Evolutionary conservation across 2,329 filamentous ascomycete genomes (phyloP).

Genomic region (Bipolaris bicolor): DNA sequence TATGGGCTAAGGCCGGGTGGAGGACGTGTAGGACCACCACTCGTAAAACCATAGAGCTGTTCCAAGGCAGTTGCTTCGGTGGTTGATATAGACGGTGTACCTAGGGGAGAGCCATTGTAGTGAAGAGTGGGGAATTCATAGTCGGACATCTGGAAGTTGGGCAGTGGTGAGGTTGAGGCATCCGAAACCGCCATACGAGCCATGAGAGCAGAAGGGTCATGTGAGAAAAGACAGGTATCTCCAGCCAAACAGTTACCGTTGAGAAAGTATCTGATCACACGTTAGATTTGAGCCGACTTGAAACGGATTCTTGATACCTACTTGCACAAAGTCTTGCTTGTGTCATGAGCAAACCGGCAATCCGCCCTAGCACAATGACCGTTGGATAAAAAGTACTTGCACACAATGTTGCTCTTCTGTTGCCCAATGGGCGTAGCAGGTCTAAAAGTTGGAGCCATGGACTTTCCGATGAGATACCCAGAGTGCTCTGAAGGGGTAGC

Average conservation of each 20-base stretch:
- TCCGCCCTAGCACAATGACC: slow-evolving; percentile 96
- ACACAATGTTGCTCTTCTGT: slow-evolving; percentile 85
- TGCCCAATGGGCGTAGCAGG: slow-evolving; percentile 78
- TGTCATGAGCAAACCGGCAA: slow-evolving; percentile 95
- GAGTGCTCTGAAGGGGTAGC: slow-evolving; percentile 62
- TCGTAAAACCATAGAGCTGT: slow-evolving; percentile 48
- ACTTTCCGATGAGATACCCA: slow-evolving; percentile 83
- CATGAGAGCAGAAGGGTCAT: slow-evolving; percentile 87
- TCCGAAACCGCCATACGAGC: slow-evolving; percentile 79
- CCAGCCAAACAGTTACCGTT: slow-evolving; percentile 95
- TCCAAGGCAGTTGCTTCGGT: slow-evolving; percentile 52
- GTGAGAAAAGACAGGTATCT: slow-evolving; percentile 93
- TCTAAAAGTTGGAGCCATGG: slow-evolving; percentile 74
- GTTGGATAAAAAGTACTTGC: slow-evolving; percentile 95
- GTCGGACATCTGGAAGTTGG: slow-evolving; percentile 80
- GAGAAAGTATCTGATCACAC: slow-evolving; percentile 78
- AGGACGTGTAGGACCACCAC: slow-evolving; percentile 56
- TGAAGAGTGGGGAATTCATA: slow-evolving; percentile 82
- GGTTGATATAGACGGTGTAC: slow-evolving; percentile 47
- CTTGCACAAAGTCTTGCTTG: slow-evolving; percentile 98
- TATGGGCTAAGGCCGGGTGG: slow-evolving; percentile 73
- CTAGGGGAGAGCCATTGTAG: slow-evolving; percentile 52
- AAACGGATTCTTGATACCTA: slow-evolving; percentile 59
- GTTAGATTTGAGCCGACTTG: slow-evolving; percentile 32
- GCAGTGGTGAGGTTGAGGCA: slow-evolving; percentile 67